These are phyloP conservation scores for Agaricales sp. DNA, from an alignment of 1,284 basidiomycete species.

Conservation along the genomic window DNA sequence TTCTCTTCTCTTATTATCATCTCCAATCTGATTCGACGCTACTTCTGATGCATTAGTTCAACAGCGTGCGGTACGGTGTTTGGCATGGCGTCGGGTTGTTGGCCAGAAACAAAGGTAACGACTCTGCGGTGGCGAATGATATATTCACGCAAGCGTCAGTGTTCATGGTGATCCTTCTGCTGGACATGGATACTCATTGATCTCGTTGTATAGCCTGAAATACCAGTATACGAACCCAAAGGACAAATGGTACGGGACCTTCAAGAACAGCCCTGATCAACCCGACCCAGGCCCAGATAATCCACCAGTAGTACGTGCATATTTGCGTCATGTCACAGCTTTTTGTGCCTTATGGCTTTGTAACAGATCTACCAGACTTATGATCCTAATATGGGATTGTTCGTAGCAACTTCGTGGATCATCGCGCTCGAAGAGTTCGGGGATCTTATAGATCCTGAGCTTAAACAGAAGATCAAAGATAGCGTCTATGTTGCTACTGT, in stretches of 20 bases:
- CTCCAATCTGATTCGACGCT: background rate
- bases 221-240: conserved; percentile 17
- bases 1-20: background rate
- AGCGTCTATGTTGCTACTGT: conserved; percentile 22
- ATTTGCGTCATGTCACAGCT: background rate
- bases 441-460: conserved; percentile 15
- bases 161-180: background rate
- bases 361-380: conserved; percentile 18
- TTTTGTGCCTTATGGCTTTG: background rate
- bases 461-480: conserved; percentile 15
- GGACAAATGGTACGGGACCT: conserved; percentile 20
- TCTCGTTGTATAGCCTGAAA: background rate
- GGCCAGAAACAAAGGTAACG: conserved; percentile 17
- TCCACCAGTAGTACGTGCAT: conserved; percentile 12
- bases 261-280: conserved; percentile 11
- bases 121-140: conserved; percentile 13
- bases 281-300: conserved; percentile 17
- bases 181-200: background rate
- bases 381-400: conserved; percentile 18
- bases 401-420: conserved; percentile 21
- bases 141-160: conserved; percentile 18
- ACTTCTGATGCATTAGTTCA: conserved; percentile 13
- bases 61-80: conserved; percentile 18
- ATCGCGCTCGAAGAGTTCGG: conserved; percentile 21
- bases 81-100: conserved; percentile 22